Conservation (phyloP, 495 filamentous ascomycete genomes). For the Penicillium riverlandense region DNA sequence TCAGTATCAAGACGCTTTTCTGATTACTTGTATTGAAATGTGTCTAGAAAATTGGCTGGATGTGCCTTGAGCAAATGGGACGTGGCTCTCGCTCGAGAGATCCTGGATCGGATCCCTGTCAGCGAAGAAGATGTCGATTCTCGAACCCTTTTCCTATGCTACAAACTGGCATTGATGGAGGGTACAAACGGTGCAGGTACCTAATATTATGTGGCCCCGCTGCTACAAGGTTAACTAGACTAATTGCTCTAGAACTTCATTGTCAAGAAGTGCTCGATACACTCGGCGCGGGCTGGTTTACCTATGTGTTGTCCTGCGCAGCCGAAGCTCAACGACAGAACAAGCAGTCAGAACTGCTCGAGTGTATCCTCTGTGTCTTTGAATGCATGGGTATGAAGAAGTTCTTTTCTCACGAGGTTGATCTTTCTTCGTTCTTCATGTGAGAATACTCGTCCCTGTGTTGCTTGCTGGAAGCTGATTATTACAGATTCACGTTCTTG, state of each 20-base stretch:
- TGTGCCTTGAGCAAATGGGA: slow-evolving; percentile 55
- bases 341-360: slow-evolving; percentile 42
- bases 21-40: slow-evolving; percentile 7
- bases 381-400: too few species aligned
- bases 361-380: not conserved
- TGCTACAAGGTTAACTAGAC: too few species aligned
- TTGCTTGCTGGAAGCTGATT: too few species aligned
- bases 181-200: too few species aligned
- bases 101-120: slow-evolving; percentile 53
- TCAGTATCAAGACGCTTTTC: slow-evolving; percentile 18
- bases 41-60: slow-evolving; percentile 58
- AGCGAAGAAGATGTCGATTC: slow-evolving; percentile 46
- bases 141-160: slow-evolving; percentile 64
- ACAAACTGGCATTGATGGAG: slow-evolving; percentile 38
- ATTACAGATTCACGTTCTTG: too few species aligned
- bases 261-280: too few species aligned
- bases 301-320: slow-evolving; percentile 60
- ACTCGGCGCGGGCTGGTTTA: too few species aligned
- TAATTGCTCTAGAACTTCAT: too few species aligned
- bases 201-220: too few species aligned
- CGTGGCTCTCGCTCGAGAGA: slow-evolving; percentile 40
- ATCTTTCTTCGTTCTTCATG: too few species aligned
- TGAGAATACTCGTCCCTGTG: too few species aligned
- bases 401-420: too few species aligned
- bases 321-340: slow-evolving; percentile 59